phyloP scores from a whole-genome alignment of 345 rosid species.

The Citrus cavaleriei region DNA sequence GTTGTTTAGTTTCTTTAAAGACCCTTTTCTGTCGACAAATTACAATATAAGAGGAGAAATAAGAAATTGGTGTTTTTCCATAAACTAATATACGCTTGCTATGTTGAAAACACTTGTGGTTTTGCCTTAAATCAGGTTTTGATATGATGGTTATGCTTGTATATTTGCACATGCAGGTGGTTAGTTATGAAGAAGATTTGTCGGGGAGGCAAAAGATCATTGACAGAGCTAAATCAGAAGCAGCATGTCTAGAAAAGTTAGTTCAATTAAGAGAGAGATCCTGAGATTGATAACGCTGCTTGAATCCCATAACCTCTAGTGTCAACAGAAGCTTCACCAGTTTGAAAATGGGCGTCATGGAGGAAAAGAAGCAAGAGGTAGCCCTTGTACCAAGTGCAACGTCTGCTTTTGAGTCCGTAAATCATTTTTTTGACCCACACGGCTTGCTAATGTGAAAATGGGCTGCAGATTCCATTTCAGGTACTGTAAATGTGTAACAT shows the following conservation, averaged over 20 bases:
- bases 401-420: background rate
- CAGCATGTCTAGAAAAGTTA: constrained; percentile 41
- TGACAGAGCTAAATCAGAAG: constrained; percentile 84
- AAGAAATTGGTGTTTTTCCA: background rate
- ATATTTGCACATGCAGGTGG: constrained; percentile 52
- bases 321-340: background rate
- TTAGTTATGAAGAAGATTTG: constrained; percentile 91
- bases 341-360: background rate
- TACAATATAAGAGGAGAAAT: background rate
- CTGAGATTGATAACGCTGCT: background rate
- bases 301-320: background rate
- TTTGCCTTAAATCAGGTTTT: background rate
- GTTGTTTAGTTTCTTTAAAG: background rate
- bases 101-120: background rate
- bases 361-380: background rate
- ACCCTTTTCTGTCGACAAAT: background rate
- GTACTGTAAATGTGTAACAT: background rate
- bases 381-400: background rate
- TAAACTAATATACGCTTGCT: background rate
- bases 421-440: background rate
- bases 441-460: background rate
- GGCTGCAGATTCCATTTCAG: background rate
- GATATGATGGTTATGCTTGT: background rate
- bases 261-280: background rate
- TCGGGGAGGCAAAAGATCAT: constrained; percentile 96